Base-by-base conservation (phyloP, 208 protist species). In the Trypanosoma rangeli region DNA sequence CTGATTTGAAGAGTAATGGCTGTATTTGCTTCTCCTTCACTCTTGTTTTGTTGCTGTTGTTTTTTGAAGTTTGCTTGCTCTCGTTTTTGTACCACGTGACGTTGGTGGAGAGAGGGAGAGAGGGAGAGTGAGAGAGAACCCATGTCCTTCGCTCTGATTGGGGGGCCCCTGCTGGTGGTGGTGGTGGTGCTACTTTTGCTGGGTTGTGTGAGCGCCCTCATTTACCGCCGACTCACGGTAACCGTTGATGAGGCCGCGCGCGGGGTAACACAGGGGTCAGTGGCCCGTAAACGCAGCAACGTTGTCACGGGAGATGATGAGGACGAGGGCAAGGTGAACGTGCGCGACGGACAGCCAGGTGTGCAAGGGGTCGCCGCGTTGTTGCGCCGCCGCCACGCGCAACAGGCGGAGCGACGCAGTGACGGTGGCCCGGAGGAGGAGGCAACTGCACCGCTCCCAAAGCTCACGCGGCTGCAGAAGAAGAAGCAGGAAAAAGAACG, bases 401-500 rank as follows among this genome's bases (percentile, higher is more conserved):
- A 54, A 15, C 61, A 35, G 16, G 18, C 31, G 31, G 46, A 60
- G 22, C 18, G 28, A 15, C 10, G 28, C 13, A 44, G 12, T 12
- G 56, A 59, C 9, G 26, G 18, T 20, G 62, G 35, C 52, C 16
- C 18, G 46, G 64, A 57, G 29, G 49, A 65, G 18, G 69, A 55
- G 28, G 50, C 57, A 28, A 64, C 73, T 20, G 77, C 33, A 1
- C 64, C 74, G 7, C 62, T 57, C 0, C 73, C 60, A 18, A 76
- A 69, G 42, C 60, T 90, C 22, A 79, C 77, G 16, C 84, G 87
- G 15, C 76, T 91, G 64, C 83, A 89, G 62, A 77, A 77, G 53
- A 86, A 83, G 63, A 89, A 87, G 64, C 71, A 80, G 16, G 77
- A 80, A 35, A 90, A 88, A 73, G 79, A 83, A 50, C 73, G 80